phyloP scores from a whole-genome alignment of 1,284 basidiomycete genomes.

The Ganoderma sinense region DNA sequence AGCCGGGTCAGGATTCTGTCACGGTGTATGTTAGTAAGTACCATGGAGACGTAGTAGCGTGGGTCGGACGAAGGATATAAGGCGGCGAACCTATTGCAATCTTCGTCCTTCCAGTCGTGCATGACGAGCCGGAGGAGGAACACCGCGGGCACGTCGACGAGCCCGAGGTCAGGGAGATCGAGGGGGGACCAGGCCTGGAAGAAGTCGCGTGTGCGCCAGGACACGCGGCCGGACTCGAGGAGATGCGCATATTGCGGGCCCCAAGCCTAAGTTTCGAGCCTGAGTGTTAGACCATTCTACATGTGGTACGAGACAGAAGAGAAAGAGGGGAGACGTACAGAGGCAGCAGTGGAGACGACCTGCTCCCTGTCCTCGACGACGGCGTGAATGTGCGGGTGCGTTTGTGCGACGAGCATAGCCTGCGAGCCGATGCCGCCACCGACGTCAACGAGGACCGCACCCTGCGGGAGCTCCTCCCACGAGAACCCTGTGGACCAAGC shows the following conservation, averaged over 20 bases:
- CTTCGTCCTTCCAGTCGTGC: constrained; percentile 74
- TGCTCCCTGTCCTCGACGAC: constrained; percentile 72
- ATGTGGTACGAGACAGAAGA: not conserved
- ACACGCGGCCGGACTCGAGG: constrained; percentile 31
- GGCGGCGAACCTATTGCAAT: constrained; percentile 22
- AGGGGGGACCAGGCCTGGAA: constrained; percentile 50
- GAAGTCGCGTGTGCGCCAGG: constrained; percentile 64
- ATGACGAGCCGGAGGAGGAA: constrained; percentile 73
- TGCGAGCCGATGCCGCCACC: constrained; percentile 79
- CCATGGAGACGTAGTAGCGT: too few relatives aligned
- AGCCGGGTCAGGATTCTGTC: constrained; percentile 37
- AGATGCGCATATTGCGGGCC: constrained; percentile 32
- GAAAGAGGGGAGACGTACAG: not conserved
- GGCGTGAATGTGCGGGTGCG: constrained; percentile 60
- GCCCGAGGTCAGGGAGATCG: constrained; percentile 3
- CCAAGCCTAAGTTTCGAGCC: constrained; percentile 32
- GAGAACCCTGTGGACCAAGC: constrained; percentile 70
- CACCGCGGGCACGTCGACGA: constrained; percentile 44
- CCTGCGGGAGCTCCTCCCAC: constrained; percentile 61
- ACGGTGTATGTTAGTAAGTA: too few relatives aligned
- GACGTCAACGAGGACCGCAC: constrained; percentile 68
- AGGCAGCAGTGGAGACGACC: constrained; percentile 63
- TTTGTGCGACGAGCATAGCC: constrained; percentile 67
- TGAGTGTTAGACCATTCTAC: not conserved
- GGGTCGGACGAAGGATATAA: too few relatives aligned